Conservation (phyloP, 2,329 filamentous ascomycete genomes). For the Ophiostoma pallidulum region DNA sequence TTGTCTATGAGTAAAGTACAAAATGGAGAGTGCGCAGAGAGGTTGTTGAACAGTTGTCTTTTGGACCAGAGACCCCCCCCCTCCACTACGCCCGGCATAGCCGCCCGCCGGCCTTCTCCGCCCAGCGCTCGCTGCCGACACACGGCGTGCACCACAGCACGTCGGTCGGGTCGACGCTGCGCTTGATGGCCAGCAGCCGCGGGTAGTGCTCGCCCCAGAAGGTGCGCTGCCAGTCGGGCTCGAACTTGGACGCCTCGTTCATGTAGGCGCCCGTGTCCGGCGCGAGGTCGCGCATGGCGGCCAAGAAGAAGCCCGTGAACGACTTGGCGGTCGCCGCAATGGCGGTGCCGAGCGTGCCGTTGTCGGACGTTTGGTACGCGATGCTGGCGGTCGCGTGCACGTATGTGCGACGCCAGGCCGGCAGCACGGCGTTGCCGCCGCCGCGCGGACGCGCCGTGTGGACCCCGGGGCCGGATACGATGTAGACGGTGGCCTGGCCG, state of each 20-base stretch:
- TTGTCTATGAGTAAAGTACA: too few species aligned
- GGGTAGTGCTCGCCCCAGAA: constrained; percentile 27
- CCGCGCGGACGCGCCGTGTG: constrained; percentile 16
- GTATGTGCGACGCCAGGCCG: constrained; percentile 17
- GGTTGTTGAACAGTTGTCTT: too few species aligned
- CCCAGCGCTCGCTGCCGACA: constrained; percentile 17
- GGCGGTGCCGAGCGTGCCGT: too few species aligned
- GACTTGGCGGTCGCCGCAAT: constrained; percentile 11
- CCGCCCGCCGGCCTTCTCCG: not conserved
- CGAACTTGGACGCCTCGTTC: constrained; percentile 15
- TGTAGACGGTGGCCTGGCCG: constrained; percentile 15
- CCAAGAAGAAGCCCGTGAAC: constrained; percentile 7
- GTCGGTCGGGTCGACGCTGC: constrained; percentile 24
- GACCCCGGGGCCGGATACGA: constrained; percentile 19
- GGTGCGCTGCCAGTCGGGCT: constrained; percentile 23
- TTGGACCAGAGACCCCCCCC: too few species aligned
- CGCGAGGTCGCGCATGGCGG: constrained; percentile 21
- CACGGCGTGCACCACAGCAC: constrained; percentile 20
- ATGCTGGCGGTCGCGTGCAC: constrained; percentile 16
- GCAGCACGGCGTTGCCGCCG: constrained; percentile 17
- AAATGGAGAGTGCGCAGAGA: too few species aligned
- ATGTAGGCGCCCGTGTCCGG: constrained; percentile 18
- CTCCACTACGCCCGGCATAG: constrained; percentile 10
- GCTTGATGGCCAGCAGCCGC: constrained; percentile 23
- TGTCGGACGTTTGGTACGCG: constrained; percentile 12